Percentiles rank a stretch among this genome's conserved stretches.
Evolutionary conservation across 306 rosid species (phyloP).

Genomic region (Vigna hirtella): DNA sequence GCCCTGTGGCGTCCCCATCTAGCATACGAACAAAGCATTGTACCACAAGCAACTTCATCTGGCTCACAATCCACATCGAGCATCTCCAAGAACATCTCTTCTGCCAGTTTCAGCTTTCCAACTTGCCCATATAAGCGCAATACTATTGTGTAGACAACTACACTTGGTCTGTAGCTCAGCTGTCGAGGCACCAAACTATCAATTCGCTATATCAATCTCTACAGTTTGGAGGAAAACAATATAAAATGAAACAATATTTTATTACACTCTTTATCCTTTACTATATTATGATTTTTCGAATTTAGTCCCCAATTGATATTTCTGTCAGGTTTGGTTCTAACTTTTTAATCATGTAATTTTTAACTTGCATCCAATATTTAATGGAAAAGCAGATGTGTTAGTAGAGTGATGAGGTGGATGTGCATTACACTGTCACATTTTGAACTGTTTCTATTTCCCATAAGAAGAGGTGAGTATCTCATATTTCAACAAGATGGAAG

Average conservation of each 20-base stretch:
- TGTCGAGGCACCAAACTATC: constrained; percentile 73
- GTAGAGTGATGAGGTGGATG: not conserved
- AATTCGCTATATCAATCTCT: constrained; percentile 56
- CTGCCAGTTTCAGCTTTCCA: constrained; percentile 88
- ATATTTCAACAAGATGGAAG: no score
- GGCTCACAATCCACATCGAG: constrained; percentile 87
- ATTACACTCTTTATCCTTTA: not conserved
- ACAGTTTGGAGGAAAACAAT: constrained; percentile 38
- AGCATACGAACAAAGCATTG: constrained; percentile 95
- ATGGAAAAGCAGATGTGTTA: not conserved
- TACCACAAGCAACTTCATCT: constrained; percentile 94
- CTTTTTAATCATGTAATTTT: not conserved
- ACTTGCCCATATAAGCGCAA: constrained; percentile 86
- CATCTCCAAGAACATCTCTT: constrained; percentile 95
- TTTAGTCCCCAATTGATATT: not conserved
- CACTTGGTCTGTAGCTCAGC: constrained; percentile 88
- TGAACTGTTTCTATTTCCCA: no score
- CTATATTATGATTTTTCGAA: not conserved
- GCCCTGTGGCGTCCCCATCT: constrained; percentile 95
- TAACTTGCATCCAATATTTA: not conserved
- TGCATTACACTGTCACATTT: not conserved
- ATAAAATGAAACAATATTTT: constrained; percentile 25
- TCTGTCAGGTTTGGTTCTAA: not conserved
- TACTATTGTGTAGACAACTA: constrained; percentile 81
- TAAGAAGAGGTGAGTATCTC: no score